phyloP scores from a whole-genome alignment of 108 stramenopile species.

The Stephanodiscus minutulus region DNA sequence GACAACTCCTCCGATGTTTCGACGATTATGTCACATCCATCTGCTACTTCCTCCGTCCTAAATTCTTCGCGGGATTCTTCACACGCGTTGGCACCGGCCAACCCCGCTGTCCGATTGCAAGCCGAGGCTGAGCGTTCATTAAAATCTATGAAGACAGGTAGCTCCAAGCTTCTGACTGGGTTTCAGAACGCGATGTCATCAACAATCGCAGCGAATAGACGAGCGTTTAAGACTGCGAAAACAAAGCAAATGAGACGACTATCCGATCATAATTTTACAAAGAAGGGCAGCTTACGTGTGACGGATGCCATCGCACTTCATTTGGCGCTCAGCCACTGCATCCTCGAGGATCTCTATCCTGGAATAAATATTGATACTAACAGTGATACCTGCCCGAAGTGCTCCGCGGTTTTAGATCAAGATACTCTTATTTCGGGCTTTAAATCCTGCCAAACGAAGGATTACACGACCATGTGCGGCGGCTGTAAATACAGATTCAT shows the following conservation, averaged over 20 bases:
- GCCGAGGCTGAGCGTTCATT: conserved; percentile 16
- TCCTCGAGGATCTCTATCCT: conserved; percentile 80
- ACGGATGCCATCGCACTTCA: conserved; percentile 57
- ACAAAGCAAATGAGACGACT: conserved; percentile 29
- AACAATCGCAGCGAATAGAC: conserved; percentile 31
- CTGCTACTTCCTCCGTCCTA: conserved; percentile 21
- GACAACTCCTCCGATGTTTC: conserved; percentile 42
- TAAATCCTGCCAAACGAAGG: conserved; percentile 66
- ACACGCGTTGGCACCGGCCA: neutral
- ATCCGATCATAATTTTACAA: conserved; percentile 31
- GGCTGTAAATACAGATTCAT: conserved; percentile 80
- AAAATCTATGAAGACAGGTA: conserved; percentile 11
- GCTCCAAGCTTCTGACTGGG: conserved; percentile 12
- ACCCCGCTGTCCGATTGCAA: neutral
- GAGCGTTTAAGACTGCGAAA: conserved; percentile 33
- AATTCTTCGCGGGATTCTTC: conserved; percentile 2
- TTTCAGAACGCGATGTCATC: conserved; percentile 40
- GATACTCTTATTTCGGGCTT: conserved; percentile 71
- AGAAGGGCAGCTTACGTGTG: conserved; percentile 37
- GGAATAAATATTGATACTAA: conserved; percentile 69
- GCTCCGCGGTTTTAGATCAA: conserved; percentile 62
- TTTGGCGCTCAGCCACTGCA: conserved; percentile 69
- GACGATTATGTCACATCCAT: conserved; percentile 22
- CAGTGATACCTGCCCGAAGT: conserved; percentile 78
- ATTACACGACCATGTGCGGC: conserved; percentile 76